Evolutionary conservation across 495 filamentous ascomycete species (phyloP).

Genomic region (Sabuloglossum arenarium): DNA sequence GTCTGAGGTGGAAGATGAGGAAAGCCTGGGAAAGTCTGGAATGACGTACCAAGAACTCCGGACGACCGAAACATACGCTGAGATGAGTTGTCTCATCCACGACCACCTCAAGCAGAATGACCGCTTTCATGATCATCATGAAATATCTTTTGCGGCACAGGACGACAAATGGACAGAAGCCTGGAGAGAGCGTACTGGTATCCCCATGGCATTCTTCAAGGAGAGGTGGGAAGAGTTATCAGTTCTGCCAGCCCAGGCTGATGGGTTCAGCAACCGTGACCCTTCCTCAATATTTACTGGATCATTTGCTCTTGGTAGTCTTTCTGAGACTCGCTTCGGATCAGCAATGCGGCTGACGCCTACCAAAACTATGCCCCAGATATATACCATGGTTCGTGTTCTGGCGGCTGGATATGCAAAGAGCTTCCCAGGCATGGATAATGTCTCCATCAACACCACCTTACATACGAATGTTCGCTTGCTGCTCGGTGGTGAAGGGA

Average conservation of each 20-base stretch:
- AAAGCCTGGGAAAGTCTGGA: not conserved
- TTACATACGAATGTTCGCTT: slow-evolving; percentile 2
- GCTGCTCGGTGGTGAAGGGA: slow-evolving; percentile 1
- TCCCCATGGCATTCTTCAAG: slow-evolving; percentile 7
- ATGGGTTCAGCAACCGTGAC: slow-evolving; percentile 1
- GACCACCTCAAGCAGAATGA: slow-evolving; percentile 10
- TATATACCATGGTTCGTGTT: slow-evolving; percentile 1
- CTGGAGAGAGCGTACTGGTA: slow-evolving; percentile 11
- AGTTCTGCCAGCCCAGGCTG: not conserved
- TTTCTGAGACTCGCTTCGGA: slow-evolving; percentile 1
- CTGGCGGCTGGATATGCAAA: slow-evolving; percentile 1
- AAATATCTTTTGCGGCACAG: slow-evolving; percentile 11
- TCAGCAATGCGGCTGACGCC: slow-evolving; percentile 1
- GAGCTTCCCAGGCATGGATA: slow-evolving; percentile 1
- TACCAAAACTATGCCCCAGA: slow-evolving; percentile 1
- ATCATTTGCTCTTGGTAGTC: not conserved
- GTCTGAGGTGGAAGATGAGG: slow-evolving; percentile 6
- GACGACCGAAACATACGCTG: slow-evolving; percentile 4
- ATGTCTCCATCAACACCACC: not conserved
- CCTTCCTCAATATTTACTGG: slow-evolving; percentile 1
- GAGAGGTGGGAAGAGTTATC: slow-evolving; percentile 1
- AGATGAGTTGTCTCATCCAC: slow-evolving; percentile 4
- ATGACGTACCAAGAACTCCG: slow-evolving; percentile 8
- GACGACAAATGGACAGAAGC: slow-evolving; percentile 12
- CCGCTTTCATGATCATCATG: slow-evolving; percentile 8